Conservation (phyloP, 2,329 filamentous ascomycete genomes). For the Pseudogymnoascus sp. region DNA sequence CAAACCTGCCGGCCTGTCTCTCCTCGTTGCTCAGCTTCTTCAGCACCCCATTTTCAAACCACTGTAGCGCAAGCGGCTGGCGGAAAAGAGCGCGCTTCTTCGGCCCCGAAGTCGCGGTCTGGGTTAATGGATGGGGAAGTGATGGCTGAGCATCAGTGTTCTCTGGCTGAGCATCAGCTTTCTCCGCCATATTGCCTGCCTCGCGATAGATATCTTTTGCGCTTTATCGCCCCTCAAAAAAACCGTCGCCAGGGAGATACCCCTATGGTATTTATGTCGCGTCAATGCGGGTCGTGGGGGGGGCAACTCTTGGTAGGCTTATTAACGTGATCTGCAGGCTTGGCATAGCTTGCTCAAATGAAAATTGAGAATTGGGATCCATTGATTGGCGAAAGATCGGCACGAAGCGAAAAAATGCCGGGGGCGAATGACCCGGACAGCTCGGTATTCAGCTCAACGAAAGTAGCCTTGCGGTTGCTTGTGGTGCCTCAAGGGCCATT, state of each 20-base stretch:
- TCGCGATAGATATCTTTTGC: not conserved
- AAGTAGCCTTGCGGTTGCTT: not conserved
- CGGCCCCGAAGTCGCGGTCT: not conserved
- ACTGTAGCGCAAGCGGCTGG: constrained; percentile 16
- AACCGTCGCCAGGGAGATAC: not conserved
- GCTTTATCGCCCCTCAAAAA: not conserved
- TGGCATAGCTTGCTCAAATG: not conserved
- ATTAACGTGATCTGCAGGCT: constrained; percentile 6
- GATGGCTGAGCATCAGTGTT: not conserved
- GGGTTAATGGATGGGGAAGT: too few relatives aligned
- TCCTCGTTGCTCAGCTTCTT: constrained; percentile 12
- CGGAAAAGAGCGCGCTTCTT: constrained; percentile 12
- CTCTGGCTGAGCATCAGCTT: too few relatives aligned
- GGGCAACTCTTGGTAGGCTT: not conserved
- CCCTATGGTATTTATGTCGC: not conserved
- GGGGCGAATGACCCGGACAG: not conserved
- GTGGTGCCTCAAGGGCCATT: not conserved
- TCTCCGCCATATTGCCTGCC: not conserved
- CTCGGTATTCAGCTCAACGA: not conserved
- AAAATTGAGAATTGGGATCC: not conserved
- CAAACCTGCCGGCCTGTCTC: constrained; percentile 31
- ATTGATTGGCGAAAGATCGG: constrained; percentile 9
- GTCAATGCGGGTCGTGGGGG: not conserved
- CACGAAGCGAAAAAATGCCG: not conserved
- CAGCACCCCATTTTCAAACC: constrained; percentile 14